Evolutionary conservation across 2,329 filamentous ascomycete genomes (phyloP).

Genomic region (Colletotrichum sp.): DNA sequence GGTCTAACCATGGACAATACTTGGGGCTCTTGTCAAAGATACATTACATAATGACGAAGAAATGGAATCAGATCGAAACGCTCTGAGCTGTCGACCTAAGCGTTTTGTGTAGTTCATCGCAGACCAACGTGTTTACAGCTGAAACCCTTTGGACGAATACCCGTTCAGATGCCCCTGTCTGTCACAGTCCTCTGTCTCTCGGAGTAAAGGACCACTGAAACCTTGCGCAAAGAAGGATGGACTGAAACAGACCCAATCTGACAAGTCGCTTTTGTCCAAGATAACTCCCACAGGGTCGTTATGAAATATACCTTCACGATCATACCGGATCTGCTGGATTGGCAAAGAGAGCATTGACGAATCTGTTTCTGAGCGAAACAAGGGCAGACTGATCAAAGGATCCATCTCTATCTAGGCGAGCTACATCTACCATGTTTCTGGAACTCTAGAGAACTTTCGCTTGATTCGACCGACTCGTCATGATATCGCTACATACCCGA

Average conservation of each 20-base stretch:
- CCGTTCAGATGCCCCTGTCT: neutral
- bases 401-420: neutral
- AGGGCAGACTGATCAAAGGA: neutral
- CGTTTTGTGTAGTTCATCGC: too few species aligned
- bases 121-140: too few species aligned
- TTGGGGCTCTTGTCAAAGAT: too few species aligned
- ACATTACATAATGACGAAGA: too few species aligned
- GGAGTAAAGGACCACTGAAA: neutral
- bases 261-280: neutral
- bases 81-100: too few species aligned
- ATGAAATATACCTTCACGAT: neutral
- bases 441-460: neutral
- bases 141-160: too few species aligned
- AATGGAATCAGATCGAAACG: too few species aligned
- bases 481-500: fast-evolving
- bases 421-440: neutral
- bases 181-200: neutral
- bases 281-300: neutral
- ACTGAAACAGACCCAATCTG: neutral
- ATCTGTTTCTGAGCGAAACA: neutral
- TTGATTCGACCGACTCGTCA: neutral
- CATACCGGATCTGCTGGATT: neutral
- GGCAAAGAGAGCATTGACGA: neutral
- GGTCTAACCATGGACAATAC: too few species aligned
- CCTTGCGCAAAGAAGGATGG: neutral